Evolutionary conservation across 768 basidiomycete genomes (phyloP), one percentile per base, ranked within the genome.

Genomic region (Paxillus rubicundulus): DNA sequence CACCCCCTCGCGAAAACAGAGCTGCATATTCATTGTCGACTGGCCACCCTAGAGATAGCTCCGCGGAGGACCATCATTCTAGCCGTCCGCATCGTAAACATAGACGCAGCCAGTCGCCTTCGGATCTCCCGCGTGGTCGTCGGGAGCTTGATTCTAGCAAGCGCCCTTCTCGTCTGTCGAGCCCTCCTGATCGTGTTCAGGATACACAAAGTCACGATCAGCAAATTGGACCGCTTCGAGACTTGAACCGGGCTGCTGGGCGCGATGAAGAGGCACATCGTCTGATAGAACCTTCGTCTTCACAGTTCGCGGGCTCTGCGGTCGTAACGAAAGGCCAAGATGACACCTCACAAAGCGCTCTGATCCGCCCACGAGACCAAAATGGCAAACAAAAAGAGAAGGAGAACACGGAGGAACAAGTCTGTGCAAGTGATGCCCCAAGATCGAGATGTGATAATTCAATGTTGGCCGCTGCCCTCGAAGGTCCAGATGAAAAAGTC

Each of bases 321-420:
- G 36, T 32, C 13, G 44, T 13, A 1, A 14, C 32, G 17, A 46
- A 53, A 36, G 34, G 24, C 18, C 36, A 46, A 20, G 40, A 43
- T 12, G 24, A 43, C 17, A n/a, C 28, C 41, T 40, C 24, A 4
- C 34, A 27, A 27, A 40, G 36, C 32, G 27, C 10, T 24, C 36
- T 34, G 24, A 45, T 16, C 45, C 36, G n/a, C 14, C 32, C 18
- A 47, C 33, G 30, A 27, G 56, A 52, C 44, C 17, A 43, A 47
- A 56, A 47, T 36, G 61, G 48, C 14, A 62, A 57, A 38, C 34
- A 36, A 30, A 52, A 43, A 16, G 39, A 27, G 10, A 41, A 4
- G 24, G 45, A 38, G 20, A 28, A n/a, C 6, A 21, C 3, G 24
- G 39, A 40, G 20, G 46, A 45, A 16, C 20, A 12, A 3, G 17